phyloP scores from a whole-genome alignment of 805 yeast genomes.

The Cyberlindnera nakhonratchasimensis region DNA sequence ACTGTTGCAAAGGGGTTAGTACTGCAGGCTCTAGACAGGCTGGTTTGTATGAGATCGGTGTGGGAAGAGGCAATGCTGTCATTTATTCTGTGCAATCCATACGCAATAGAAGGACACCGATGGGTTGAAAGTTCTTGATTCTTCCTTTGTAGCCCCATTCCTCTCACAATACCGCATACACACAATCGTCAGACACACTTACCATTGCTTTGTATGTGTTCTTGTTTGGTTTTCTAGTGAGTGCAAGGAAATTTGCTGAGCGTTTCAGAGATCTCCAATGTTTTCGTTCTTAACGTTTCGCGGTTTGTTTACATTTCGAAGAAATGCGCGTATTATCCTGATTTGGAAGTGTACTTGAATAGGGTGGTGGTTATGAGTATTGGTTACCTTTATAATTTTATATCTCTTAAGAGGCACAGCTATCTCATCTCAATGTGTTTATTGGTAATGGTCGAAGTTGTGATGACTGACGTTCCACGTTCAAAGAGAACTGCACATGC shows the following conservation, averaged over 20 bases:
- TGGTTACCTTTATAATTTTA: no score
- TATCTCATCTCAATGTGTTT: not conserved
- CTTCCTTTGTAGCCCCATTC: no score
- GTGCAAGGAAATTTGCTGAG: not conserved
- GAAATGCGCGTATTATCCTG: constrained; percentile 5
- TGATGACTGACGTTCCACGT: constrained; percentile 6
- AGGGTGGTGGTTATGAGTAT: no score
- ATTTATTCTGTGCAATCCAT: no score
- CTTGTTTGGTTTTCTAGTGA: not conserved
- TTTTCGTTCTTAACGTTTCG: constrained; percentile 8
- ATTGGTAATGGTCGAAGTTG: not conserved
- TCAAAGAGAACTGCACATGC: constrained; percentile 26
- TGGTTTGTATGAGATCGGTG: not conserved
- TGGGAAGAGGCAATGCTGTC: not conserved
- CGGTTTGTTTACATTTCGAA: constrained; percentile 15
- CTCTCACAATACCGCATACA: no score
- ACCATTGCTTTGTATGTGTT: constrained; percentile 1
- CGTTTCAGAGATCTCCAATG: constrained; percentile 2
- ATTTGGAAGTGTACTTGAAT: not conserved
- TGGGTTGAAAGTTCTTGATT: no score
- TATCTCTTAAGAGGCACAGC: no score
- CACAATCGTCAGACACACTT: not conserved
- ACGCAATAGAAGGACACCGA: no score
- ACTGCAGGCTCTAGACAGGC: not conserved
- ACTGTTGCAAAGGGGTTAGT: constrained; percentile 7